phyloP scores from a whole-genome alignment of 176 grass and related monocot genomes.

The Secale cereale region DNA sequence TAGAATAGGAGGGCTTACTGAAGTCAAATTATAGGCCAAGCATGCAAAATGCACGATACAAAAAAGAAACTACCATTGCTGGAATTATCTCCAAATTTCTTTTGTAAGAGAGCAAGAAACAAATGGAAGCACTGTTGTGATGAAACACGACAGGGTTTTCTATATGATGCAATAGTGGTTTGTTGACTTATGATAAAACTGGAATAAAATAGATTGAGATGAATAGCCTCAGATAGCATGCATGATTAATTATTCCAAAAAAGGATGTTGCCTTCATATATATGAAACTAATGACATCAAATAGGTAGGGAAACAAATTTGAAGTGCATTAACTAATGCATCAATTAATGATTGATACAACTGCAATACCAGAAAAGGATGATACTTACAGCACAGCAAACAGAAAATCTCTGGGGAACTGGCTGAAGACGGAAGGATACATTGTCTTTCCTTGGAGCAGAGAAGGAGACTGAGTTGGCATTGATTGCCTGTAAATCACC shows the following conservation, averaged over 20 bases:
- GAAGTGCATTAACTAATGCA: neutral
- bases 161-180: neutral
- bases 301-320: neutral
- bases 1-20: neutral
- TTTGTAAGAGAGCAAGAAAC: neutral
- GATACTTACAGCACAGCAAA: slow-evolving; percentile 47
- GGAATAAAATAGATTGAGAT: neutral
- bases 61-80: neutral
- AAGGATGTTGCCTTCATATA: neutral
- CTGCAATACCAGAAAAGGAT: neutral
- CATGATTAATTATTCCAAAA: neutral
- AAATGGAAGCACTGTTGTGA: neutral
- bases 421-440: slow-evolving; percentile 36
- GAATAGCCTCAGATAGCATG: neutral
- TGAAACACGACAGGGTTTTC: neutral
- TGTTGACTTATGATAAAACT: neutral
- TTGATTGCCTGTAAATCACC: slow-evolving; percentile 44
- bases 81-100: neutral
- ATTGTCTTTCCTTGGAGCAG: slow-evolving; percentile 44
- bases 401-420: slow-evolving; percentile 27
- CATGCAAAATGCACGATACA: neutral
- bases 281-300: neutral
- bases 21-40: neutral
- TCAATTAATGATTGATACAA: neutral
- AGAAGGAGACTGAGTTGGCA: slow-evolving; percentile 32